phyloP scores from a whole-genome alignment of 306 rosid species.

The Lupinus albus region DNA sequence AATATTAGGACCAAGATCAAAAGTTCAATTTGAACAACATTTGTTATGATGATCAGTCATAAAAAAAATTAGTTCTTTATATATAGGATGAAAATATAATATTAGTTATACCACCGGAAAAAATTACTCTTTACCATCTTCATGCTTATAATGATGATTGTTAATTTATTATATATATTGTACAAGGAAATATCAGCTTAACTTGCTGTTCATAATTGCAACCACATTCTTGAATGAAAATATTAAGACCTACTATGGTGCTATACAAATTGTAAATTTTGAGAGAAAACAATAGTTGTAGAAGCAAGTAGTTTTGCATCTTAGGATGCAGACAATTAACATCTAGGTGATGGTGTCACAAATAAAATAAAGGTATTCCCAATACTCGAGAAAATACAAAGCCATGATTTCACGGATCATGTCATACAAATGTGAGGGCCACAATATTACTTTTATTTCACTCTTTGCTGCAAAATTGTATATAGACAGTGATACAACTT shows the following conservation, averaged over 20 bases:
- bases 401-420: conserved; percentile 59
- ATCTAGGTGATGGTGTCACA: conserved; percentile 53
- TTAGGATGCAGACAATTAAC: conserved; percentile 55
- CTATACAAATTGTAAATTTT: conserved; percentile 3
- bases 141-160: conserved; percentile 41
- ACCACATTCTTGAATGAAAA: conserved; percentile 40
- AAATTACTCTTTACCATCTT: conserved; percentile 10
- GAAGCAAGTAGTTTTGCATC: conserved; percentile 55
- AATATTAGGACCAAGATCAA: no score
- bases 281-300: conserved; percentile 49
- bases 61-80: no score
- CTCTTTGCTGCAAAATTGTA: conserved; percentile 25
- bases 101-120: no score
- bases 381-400: conserved; percentile 40
- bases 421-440: conserved; percentile 45
- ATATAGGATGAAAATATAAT: no score
- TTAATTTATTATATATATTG: conserved; percentile 36
- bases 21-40: no score
- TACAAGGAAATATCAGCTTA: conserved; percentile 50
- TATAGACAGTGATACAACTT: neutral
- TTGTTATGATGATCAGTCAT: no score
- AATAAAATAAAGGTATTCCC: conserved; percentile 37
- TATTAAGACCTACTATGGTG: neutral
- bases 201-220: conserved; percentile 48
- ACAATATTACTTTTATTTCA: conserved; percentile 30